These are phyloP conservation scores for Akanthomyces dipterigenus DNA, from an alignment of 2,329 filamentous ascomycete genomes.

Conservation along the genomic window DNA sequence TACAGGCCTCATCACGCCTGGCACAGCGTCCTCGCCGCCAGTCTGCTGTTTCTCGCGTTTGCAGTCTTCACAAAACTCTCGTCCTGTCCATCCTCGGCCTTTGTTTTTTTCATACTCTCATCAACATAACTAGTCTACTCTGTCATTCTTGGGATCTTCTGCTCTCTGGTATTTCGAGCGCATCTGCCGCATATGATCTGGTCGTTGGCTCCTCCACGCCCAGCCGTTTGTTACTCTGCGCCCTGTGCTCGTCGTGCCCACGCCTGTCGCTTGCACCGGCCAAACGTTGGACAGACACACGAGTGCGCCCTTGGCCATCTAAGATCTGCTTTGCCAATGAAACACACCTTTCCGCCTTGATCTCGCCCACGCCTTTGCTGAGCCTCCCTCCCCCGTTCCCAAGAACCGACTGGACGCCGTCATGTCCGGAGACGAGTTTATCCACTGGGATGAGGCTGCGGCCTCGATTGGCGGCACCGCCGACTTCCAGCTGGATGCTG, in stretches of 20 bases:
- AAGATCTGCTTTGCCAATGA: constrained; percentile 7
- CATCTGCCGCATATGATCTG: neutral
- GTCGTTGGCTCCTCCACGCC: too few species aligned
- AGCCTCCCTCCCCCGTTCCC: neutral
- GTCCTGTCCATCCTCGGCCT: constrained; percentile 5
- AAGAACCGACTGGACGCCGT: neutral
- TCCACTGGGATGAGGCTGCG: constrained; percentile 53
- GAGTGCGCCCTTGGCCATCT: constrained; percentile 8
- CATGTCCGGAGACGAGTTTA: constrained; percentile 47
- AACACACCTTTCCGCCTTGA: constrained; percentile 20
- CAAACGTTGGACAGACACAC: constrained; percentile 3
- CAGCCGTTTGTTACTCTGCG: neutral
- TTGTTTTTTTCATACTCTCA: constrained; percentile 6
- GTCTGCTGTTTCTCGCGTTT: too few species aligned
- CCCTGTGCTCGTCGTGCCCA: too few species aligned
- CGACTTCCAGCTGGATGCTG: constrained; percentile 21
- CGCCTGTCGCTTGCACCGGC: neutral
- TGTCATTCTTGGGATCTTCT: too few species aligned
- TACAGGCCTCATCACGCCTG: neutral
- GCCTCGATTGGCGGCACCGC: constrained; percentile 25
- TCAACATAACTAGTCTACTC: too few species aligned
- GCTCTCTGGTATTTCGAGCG: too few species aligned
- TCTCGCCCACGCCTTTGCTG: constrained; percentile 7
- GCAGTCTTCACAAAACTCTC: constrained; percentile 2
- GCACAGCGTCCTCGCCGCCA: too few species aligned